Evolutionary conservation across 2,329 filamentous ascomycete genomes (phyloP), one percentile per base, ranked within the genome.

Genomic region (Fusarium incarnatum): DNA sequence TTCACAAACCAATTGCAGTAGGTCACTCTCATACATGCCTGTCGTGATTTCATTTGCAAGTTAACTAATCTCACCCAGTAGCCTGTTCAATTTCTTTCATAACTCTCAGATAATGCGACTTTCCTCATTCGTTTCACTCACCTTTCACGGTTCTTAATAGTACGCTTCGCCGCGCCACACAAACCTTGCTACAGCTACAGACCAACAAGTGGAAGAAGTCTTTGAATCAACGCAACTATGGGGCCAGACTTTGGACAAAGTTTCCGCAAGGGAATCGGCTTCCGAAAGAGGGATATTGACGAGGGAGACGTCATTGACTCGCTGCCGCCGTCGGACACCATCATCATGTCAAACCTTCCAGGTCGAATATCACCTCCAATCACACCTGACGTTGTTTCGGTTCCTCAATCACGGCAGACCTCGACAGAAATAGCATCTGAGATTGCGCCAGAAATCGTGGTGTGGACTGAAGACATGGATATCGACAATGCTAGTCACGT

Each of bases 381-480:
- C 54, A 70, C 73, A 42, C 73, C 71, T 56, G 71, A 74, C 49
- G 52, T 68, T 28, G 64, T 68, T 42, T 73, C 67, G 15, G 71
- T 71, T 30, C 68, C 67, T 68, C 77, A 73, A 68, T 77, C 77
- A 64, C 80, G 76, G 60, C 79, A 76, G 68, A 75, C 74, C 50
- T 79, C 72, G 56, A 78, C 78, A 23, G 77, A 80, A 47, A 67
- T 74, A 23, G 71, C 75, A 9, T 77, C 76, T 48, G 79, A 83
- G 40, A 79, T 80, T 34, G 80, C 78, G 6, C 77, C 80, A 6
- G 82, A 83, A 64, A 85, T 85, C 27, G 73, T 84, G 7, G 83
- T 84, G 20, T 83, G 82, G 78, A 83, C 81, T 30, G 82, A 80
- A 57, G 76, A 80, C 16, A 82, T 83, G 77, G 78, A 79, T 23